These are phyloP conservation scores for Parachaetomium inaequale DNA, from an alignment of 495 filamentous ascomycete genomes.

Conservation along the genomic window DNA sequence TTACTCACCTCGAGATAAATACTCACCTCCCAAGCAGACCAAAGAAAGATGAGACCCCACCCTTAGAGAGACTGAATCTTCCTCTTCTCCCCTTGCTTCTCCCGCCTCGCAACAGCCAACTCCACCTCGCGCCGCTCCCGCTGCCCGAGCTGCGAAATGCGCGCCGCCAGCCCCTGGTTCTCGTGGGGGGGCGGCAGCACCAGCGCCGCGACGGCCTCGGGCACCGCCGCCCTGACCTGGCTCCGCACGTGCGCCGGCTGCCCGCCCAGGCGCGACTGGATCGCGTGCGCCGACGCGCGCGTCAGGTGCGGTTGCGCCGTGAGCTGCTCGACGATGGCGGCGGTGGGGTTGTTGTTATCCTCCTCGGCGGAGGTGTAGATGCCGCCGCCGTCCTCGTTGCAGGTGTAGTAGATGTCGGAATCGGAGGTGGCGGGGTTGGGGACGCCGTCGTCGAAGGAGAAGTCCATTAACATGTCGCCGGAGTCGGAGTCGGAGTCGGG, in stretches of 20 bases:
- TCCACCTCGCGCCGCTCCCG: conserved; percentile 16
- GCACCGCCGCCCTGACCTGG: conserved; percentile 5
- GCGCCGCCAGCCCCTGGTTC: background rate
- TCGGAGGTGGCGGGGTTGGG: background rate
- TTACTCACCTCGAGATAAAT: background rate
- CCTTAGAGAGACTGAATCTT: background rate
- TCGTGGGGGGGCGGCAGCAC: background rate
- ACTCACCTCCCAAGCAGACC: background rate
- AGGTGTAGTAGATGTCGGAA: background rate
- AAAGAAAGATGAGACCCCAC: background rate
- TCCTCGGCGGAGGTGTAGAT: background rate
- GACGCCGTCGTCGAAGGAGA: background rate
- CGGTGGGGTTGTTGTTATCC: background rate
- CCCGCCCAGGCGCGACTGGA: conserved; percentile 1
- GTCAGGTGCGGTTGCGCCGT: background rate
- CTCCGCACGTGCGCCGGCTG: conserved; percentile 15
- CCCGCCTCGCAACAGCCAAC: background rate
- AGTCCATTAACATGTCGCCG: no score
- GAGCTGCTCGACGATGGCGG: background rate
- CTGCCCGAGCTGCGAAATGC: background rate
- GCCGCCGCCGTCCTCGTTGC: background rate
- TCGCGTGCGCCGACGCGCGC: background rate
- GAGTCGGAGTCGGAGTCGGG: no score
- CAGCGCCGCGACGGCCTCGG: background rate
- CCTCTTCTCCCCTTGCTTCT: background rate